phyloP scores from a whole-genome alignment of 83 land plant genomes.

The Thuja plicata region DNA sequence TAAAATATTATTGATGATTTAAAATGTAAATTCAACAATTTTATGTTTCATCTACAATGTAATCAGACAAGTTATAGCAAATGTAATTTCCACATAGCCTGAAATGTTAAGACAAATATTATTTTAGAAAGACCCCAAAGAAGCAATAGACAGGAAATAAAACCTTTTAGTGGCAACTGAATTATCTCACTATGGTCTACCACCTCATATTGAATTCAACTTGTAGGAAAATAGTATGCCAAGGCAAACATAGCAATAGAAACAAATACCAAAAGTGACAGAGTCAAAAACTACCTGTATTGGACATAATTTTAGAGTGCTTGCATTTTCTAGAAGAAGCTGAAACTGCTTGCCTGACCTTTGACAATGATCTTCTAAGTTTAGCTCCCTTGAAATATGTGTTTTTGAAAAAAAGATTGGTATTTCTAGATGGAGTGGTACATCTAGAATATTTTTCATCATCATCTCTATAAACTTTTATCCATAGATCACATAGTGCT shows the following conservation, averaged over 20 bases:
- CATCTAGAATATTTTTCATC: conserved; percentile 66
- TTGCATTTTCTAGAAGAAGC: conserved; percentile 20
- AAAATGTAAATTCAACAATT: not conserved
- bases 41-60: not conserved
- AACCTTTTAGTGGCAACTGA: not conserved
- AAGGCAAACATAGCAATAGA: not conserved
- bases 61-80: not conserved
- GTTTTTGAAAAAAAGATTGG: conserved; percentile 23
- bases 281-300: not conserved
- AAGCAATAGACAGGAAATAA: not conserved
- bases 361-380: conserved; percentile 36
- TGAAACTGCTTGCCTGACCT: conserved; percentile 31
- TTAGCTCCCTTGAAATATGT: conserved; percentile 27
- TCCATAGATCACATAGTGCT: not conserved
- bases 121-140: not conserved
- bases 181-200: not conserved
- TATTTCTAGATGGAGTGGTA: conserved; percentile 30
- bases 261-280: not conserved
- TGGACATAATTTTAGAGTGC: conserved; percentile 18
- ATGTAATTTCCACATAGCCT: not conserved
- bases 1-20: not conserved
- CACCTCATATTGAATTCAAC: not conserved
- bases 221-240: not conserved
- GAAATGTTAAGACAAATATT: not conserved
- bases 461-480: conserved; percentile 54